Evolutionary conservation across 1,284 basidiomycete genomes (phyloP), one percentile per base, ranked within the genome.

Genomic region (Kwoniella shivajii): DNA sequence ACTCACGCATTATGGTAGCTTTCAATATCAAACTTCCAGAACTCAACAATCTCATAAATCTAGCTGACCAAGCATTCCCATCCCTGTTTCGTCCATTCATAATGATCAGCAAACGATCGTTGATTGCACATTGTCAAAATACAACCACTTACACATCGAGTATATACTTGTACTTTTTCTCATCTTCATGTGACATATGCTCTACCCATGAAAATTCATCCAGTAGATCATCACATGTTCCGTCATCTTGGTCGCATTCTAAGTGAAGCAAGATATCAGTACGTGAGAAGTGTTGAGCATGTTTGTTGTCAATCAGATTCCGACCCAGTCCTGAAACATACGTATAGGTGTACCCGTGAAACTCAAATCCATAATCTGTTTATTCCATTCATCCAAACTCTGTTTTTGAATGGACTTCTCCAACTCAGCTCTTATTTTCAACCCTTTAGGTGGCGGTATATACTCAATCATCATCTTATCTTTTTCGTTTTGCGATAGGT

Each of bases 321-420:
- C n/a, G n/a, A n/a, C n/a, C 18, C 1, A 34, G 26, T 24, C 6
- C n/a, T 1, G 14, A 10, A 6, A 68, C 73, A 63, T 49, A 72
- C 72, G 73, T 22, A 75, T 67, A 4, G 74, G 68, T 16, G 46
- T 30, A 41, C 68, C 71, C 11, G 71, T 68, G 30, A 77, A 76
- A 2, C 61, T 69, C 13, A 77, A 50, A 62, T 78, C 91, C 61
- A 85, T 85, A 65, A 95, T 80, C 64, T 87, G 82, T 54, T 87
- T 84, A 78, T 94, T 89, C 60, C 95, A 82, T 65, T 86, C 84
- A 39, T 88, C 88, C 74, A 93, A 86, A 74, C 92, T 89, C 45
- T 93, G 80, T 38, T 88, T 86, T 22, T 86, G 86, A 29, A 94
- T 79, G 69, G 92, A 87, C 33, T 82, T 80, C 69, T 48, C 16